A percentile compares a stretch with the other conserved stretches of the same genome.
phyloP scores from a whole-genome alignment of 2,329 filamentous ascomycete species.

The Plenodomus biglobosus region DNA sequence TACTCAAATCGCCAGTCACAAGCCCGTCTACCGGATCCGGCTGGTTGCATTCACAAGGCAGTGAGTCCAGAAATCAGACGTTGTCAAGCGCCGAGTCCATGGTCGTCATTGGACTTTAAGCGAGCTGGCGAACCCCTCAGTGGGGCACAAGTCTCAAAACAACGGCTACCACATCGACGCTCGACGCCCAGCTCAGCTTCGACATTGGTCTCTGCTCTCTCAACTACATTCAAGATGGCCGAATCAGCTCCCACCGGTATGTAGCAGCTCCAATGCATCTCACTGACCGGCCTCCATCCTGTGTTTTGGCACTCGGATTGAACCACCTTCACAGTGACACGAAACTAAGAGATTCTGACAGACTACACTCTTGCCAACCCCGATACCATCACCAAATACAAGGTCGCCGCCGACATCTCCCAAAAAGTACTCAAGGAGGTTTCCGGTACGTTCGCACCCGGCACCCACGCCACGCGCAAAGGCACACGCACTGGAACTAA shows the following conservation, averaged over 20 bases:
- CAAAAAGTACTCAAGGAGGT: constrained; percentile 94
- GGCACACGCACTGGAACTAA: constrained; percentile 25
- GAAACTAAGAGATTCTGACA: constrained; percentile 46
- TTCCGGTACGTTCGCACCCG: constrained; percentile 49
- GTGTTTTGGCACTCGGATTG: not conserved
- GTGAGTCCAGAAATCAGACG: constrained; percentile 10
- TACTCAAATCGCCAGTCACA: not conserved
- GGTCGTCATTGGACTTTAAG: constrained; percentile 34
- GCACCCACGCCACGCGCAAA: constrained; percentile 5
- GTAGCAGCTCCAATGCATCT: constrained; percentile 5
- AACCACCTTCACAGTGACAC: constrained; percentile 1
- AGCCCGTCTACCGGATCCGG: constrained; percentile 5
- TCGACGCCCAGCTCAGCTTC: constrained; percentile 26
- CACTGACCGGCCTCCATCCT: not conserved
- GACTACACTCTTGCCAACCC: constrained; percentile 90
- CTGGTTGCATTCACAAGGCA: constrained; percentile 1
- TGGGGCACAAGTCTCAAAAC: constrained; percentile 38
- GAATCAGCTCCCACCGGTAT: constrained; percentile 38
- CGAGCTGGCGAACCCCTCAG: constrained; percentile 36
- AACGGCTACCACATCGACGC: constrained; percentile 28
- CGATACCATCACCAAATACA: constrained; percentile 98
- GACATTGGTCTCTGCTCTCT: constrained; percentile 24
- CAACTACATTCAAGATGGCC: constrained; percentile 38
- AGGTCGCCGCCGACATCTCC: constrained; percentile 91
- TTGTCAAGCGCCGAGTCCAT: constrained; percentile 10